Conservation (phyloP, 108 stramenopile species). For the Discostella stelligeroides region DNA sequence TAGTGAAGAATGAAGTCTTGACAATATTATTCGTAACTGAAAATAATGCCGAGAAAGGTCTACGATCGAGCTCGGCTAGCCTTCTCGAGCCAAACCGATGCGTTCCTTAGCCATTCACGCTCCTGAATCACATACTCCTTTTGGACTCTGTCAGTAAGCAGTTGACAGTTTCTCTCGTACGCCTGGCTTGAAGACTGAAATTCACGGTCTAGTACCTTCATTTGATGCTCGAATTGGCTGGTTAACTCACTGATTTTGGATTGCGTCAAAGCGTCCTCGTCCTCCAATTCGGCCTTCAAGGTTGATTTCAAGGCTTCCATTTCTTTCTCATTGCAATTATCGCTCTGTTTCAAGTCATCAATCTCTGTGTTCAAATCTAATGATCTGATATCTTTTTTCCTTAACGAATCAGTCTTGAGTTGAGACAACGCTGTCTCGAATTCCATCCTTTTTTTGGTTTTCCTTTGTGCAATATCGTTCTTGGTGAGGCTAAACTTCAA, state of each 20-base stretch:
- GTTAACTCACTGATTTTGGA: conserved; percentile 5
- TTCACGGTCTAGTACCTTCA: conserved; percentile 16
- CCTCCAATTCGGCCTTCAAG: conserved; percentile 3
- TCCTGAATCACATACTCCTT: conserved; percentile 10
- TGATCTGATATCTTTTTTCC: conserved; percentile 7
- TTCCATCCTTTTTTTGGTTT: conserved; percentile 8
- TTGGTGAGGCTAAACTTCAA: neutral
- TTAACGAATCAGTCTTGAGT: neutral
- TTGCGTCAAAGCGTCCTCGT: conserved; percentile 3
- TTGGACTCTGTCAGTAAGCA: conserved; percentile 8
- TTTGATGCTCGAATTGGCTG: neutral
- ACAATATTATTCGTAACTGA: no score
- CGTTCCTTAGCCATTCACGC: conserved; percentile 20
- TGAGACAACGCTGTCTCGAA: conserved; percentile 12
- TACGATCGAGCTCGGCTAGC: neutral
- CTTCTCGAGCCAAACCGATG: conserved; percentile 14
- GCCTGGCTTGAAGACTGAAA: conserved; percentile 4
- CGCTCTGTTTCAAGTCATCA: no score
- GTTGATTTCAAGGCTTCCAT: neutral
- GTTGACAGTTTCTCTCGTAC: conserved; percentile 12
- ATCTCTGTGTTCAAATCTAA: conserved; percentile 25
- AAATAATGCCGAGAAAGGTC: no score
- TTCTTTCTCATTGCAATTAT: conserved; percentile 17
- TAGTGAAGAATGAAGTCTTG: no score
- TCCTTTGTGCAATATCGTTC: neutral